Evolutionary conservation across 75 land plant genomes (phyloP), one percentile per base, ranked within the genome.

Genomic region (Ceratopteris richardii): DNA sequence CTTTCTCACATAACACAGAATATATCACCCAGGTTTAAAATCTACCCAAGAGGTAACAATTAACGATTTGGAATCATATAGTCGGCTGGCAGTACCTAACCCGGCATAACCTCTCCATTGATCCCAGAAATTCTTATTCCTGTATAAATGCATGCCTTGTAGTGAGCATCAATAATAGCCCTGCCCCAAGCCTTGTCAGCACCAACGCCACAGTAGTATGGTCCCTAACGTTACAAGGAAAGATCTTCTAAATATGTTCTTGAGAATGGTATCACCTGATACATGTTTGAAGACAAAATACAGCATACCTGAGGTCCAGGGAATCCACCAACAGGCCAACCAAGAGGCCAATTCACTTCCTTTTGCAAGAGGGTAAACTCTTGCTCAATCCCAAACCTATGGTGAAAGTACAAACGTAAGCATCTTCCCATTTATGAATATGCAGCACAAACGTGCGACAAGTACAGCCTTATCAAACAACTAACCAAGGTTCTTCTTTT

Each of bases 81-180:
- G n/a, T n/a, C n/a, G n/a, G 9, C 22, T 21, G 22, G 4, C 50
- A 37, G 4, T 40, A 86, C 90, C 90, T 94, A 96, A 33, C 98
- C 98, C 36, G 98, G 98, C 98, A 93, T 93, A 29, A 93, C 98
- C 54, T 93, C 98, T 19, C 98, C 98, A 75, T 93, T 93, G 67
- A 86, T 93, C 10, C 98, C 98, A 53, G 96, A 86, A 30, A 93
- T 79, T 58, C 90, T 74, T 44, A 93, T 89, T 23, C 98, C 98
- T 33, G 98, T 79, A 75, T 93, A 93, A 44, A 93, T 66, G 66
- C 98, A 93, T 19, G 98, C 98, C 70, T 93, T 93, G 77, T 93
- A 93, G 56, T 93, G 98, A 19, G 98, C 96, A 72, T 93, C 86
- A 30, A 93, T 84, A 31, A 93, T 83, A 58, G 85, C 98, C 57